These are phyloP conservation scores for Aspergillus sp. DNA, from an alignment of 2,329 filamentous ascomycete genomes.

Conservation along the genomic window DNA sequence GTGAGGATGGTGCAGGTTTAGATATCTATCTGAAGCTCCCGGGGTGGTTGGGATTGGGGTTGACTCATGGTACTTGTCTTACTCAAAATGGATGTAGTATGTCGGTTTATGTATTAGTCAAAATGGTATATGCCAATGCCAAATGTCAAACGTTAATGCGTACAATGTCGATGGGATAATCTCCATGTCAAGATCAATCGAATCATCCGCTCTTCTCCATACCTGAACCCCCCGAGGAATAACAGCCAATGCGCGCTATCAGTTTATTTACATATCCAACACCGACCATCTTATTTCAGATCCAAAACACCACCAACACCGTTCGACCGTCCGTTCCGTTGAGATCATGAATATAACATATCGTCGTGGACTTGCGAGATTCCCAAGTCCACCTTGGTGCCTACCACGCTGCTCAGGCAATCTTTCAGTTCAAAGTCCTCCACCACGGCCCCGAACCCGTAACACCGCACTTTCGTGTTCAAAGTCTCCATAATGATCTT, in stretches of 20 bases:
- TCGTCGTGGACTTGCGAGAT: constrained; percentile 30
- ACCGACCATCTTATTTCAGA: neutral
- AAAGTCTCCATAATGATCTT: constrained; percentile 71
- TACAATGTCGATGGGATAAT: neutral
- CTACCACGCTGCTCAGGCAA: constrained; percentile 70
- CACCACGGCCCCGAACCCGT: constrained; percentile 74
- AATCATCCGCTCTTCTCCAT: neutral
- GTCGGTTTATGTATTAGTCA: neutral
- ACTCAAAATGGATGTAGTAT: neutral
- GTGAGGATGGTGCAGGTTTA: neutral
- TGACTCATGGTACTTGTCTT: no score
- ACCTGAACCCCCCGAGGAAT: neutral
- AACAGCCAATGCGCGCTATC: neutral
- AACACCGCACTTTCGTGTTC: constrained; percentile 80
- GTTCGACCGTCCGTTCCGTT: neutral
- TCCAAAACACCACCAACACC: neutral
- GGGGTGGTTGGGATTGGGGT: no score
- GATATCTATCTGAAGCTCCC: neutral
- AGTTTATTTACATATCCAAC: neutral
- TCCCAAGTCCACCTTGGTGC: constrained; percentile 32
- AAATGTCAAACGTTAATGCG: neutral
- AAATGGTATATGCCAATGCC: neutral
- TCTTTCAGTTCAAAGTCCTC: constrained; percentile 69
- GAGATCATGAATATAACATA: constrained; percentile 31
- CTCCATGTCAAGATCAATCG: neutral